Conservation (phyloP, 305 asterid genomes). For the Solanum hybrid region DNA sequence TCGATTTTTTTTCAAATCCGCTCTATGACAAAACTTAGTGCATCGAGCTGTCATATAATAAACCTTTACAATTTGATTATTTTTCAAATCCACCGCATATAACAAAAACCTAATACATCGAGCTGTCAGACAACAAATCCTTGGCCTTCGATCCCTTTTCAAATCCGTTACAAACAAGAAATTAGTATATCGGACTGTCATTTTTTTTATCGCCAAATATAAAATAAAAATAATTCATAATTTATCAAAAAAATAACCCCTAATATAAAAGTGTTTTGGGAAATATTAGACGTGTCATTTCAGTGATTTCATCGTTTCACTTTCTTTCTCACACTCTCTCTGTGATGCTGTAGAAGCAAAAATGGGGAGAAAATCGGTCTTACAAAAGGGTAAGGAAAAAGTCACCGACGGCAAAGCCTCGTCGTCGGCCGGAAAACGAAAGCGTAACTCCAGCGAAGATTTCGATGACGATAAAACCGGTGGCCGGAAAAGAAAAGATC, state of each 20-base stretch:
- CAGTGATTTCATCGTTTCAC: not conserved
- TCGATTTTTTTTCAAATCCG: not conserved
- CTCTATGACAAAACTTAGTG: not conserved
- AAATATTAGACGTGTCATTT: not conserved
- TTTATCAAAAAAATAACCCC: not conserved
- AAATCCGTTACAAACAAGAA: not conserved
- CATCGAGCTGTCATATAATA: not conserved
- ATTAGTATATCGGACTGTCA: not conserved
- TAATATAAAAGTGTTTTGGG: not conserved
- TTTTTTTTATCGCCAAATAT: not conserved
- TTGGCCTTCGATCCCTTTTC: not conserved
- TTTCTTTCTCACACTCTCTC: not conserved
- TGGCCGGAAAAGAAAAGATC: slow-evolving; percentile 42
- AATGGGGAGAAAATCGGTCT: slow-evolving; percentile 32
- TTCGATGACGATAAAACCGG: slow-evolving; percentile 45
- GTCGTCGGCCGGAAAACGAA: slow-evolving; percentile 39
- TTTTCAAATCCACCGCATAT: not conserved
- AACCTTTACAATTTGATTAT: accelerated
- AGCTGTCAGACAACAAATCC: not conserved
- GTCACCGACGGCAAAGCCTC: slow-evolving; percentile 24
- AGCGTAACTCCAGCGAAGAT: slow-evolving; percentile 26
- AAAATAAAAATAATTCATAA: not conserved
- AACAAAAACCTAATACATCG: not conserved
- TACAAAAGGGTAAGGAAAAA: slow-evolving; percentile 79
- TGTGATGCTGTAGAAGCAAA: not conserved